Conservation (phyloP, 176 grass and related monocot species). For the Triticum dicoccoides region DNA sequence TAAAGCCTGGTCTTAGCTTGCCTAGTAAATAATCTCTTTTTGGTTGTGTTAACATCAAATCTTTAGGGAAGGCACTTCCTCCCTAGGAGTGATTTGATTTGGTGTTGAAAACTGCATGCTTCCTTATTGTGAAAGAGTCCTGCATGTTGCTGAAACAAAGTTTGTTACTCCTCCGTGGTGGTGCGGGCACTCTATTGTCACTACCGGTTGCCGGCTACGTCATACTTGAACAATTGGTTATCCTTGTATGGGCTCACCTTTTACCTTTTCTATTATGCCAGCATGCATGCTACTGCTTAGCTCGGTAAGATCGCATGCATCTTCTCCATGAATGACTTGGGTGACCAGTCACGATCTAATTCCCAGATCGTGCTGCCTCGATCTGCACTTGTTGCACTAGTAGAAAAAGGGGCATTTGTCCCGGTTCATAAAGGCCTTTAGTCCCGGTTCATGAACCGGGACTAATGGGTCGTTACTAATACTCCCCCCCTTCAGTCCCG, state of each 20-base stretch:
- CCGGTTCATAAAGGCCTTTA: too few relatives aligned
- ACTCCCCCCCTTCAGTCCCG: too few relatives aligned
- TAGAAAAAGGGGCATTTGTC: too few relatives aligned
- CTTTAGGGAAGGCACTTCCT: conserved; percentile 21
- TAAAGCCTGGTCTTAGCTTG: conserved; percentile 36
- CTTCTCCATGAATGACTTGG: conserved; percentile 46
- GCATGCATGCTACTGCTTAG: conserved; percentile 37
- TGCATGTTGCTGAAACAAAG: conserved; percentile 10
- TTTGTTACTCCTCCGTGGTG: conserved; percentile 20
- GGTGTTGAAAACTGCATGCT: conserved; percentile 41
- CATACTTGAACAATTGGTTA: conserved; percentile 36
- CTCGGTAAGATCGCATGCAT: conserved; percentile 40
- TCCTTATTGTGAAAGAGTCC: conserved; percentile 8
- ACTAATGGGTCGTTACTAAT: too few relatives aligned
- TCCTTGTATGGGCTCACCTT: conserved; percentile 25
- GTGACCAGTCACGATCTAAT: conserved; percentile 37
- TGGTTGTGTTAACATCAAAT: conserved; percentile 25
- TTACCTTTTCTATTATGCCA: conserved; percentile 36
- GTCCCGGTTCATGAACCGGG: too few relatives aligned
- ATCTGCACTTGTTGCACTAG: conserved; percentile 30
- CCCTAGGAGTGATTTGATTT: conserved; percentile 25
- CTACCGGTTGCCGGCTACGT: conserved; percentile 19
- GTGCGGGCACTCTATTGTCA: conserved; percentile 17
- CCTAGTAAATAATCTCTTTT: conserved; percentile 42
- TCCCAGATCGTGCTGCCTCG: conserved; percentile 42